phyloP scores from a whole-genome alignment of 129 eudicot genomes.

The carrot (Daucus carota) region DH1_v3.0 NC_030384.2:33725001-33725500 shows the following conservation, averaged over 20 bases:
- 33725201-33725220: not conserved
- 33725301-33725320: no score
- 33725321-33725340: no score
- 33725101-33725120: not conserved
- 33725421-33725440: no score
- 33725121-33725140: not conserved
- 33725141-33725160: not conserved
- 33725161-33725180: not conserved
- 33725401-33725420: no score
- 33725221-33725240: no score
- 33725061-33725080: constrained; percentile 20
- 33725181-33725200: not conserved
- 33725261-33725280: not conserved
- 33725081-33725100: not conserved
- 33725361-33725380: no score
- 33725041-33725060: constrained; percentile 87
- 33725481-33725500: no score
- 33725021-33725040: constrained; percentile 65
- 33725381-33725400: no score
- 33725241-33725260: not conserved
- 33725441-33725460: no score
- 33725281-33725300: no score
- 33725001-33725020: constrained; percentile 75
- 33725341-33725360: no score
- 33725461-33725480: no score